These are phyloP conservation scores for Coprinellus micaceus DNA, from an alignment of 768 basidiomycete species.

Conservation along the genomic window DNA sequence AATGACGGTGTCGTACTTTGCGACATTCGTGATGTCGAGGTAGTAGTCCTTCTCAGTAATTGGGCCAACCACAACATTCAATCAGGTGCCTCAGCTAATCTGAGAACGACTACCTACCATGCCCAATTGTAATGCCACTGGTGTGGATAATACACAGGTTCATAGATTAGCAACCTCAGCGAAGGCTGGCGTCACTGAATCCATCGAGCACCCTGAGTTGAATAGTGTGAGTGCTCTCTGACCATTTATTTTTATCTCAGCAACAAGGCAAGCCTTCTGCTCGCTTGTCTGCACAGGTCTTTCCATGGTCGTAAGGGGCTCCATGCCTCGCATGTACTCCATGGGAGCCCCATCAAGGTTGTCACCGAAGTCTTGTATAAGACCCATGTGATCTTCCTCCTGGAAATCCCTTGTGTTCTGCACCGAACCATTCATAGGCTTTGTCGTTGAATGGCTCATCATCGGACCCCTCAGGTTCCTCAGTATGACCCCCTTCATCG, in stretches of 20 bases:
- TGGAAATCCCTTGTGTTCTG: background rate
- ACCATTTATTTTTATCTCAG: background rate
- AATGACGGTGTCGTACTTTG: background rate
- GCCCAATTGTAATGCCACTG: background rate
- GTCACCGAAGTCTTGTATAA: no score
- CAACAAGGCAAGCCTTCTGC: background rate
- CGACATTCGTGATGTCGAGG: background rate
- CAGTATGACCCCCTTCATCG: background rate
- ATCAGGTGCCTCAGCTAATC: background rate
- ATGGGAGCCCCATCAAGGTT: background rate
- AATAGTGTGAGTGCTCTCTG: background rate
- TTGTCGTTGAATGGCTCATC: background rate
- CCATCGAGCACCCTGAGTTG: background rate
- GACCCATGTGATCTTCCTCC: no score
- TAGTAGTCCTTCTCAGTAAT: background rate
- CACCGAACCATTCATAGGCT: background rate
- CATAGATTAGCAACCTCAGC: background rate
- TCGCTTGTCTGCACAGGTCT: background rate
- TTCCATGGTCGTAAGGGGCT: background rate
- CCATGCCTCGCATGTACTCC: background rate
- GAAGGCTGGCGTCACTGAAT: background rate
- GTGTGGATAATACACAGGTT: background rate
- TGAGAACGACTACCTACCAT: background rate
- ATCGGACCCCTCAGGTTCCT: background rate
- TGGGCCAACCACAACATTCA: background rate